These are phyloP conservation scores for Xylaria grammica DNA, from an alignment of 495 filamentous ascomycete genomes.

Conservation along the genomic window DNA sequence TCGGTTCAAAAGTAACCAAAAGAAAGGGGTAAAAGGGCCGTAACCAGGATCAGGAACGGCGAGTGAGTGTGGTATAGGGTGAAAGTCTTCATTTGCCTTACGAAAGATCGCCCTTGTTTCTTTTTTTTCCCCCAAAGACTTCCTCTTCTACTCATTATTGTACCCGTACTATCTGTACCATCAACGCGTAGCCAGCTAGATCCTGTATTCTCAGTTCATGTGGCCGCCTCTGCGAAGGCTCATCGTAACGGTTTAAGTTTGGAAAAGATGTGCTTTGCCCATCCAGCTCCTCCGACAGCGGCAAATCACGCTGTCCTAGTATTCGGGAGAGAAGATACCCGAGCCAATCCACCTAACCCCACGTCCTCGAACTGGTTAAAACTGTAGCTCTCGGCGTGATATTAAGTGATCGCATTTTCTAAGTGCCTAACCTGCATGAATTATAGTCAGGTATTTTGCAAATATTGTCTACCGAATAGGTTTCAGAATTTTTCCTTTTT, in stretches of 20 bases:
- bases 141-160: not conserved
- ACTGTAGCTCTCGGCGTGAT: too few species aligned
- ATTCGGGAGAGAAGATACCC: not conserved
- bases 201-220: not conserved
- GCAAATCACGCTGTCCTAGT: not conserved
- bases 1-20: not conserved
- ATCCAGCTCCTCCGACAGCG: not conserved
- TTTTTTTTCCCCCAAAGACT: not conserved
- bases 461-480: constrained; percentile 8
- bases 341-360: too few species aligned
- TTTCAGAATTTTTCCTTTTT: constrained; percentile 9
- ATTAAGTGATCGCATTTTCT: too few species aligned
- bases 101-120: not conserved
- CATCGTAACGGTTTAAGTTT: not conserved
- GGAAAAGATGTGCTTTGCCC: not conserved
- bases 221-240: not conserved
- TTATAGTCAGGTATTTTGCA: constrained; percentile 2
- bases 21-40: not conserved
- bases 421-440: not conserved
- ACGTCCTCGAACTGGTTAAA: too few species aligned
- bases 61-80: not conserved
- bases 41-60: not conserved
- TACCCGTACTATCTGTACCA: constrained; percentile 14
- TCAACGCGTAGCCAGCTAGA: not conserved
- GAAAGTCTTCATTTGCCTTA: constrained; percentile 3